Evolutionary conservation across 169 alveolate species (phyloP), one percentile per base, ranked within the genome.

Genomic region (Plasmodium sp.): DNA sequence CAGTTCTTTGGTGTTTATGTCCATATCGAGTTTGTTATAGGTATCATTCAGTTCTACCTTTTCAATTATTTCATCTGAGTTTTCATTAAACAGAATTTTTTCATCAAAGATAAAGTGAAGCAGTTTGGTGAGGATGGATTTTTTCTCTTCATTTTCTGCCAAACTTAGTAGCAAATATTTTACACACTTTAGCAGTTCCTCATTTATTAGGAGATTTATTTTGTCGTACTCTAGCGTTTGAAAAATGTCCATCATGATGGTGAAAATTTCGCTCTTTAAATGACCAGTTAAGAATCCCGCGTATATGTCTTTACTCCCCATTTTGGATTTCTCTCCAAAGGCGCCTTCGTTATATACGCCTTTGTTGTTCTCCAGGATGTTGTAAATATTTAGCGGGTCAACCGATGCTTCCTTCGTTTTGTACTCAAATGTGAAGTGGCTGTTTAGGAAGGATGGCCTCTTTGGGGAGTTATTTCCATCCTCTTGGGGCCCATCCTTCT

Each of bases 341-440:
- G 71, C 4, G 10, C 48, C 72, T 58, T 9, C 33, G 36, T 48
- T 67, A 90, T 79, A 90, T 51, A 79, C 12, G 9, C 74, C 14
- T 80, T 80, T 80, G 74, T 80, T 90, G 51, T 90, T 79, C 39
- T 90, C 94, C 41, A 90, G 56, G 51, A 90, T 79, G 48, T 90
- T 90, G 31, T 90, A 80, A 90, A 90, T 80, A 67, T 90, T 90
- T 79, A 79, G 83, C 80, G 94, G 94, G 51, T 90, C 91, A 39
- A 41, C n/a, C 5, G 48, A 12, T 3, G 39, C 43, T 14, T 80
- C 27, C 14, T 90, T 48, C 73, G 80, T 80, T 80, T 90, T 72
- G 22, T 90, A 90, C 39, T 90, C 94, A 90, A 80, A 80, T 7
- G 91, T 62, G 83, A 90, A 67, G 36, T 80, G 39, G 27, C 43